Evolutionary conservation across 2,329 filamentous ascomycete genomes (phyloP).

Genomic region (Aspergillus versicolor): DNA sequence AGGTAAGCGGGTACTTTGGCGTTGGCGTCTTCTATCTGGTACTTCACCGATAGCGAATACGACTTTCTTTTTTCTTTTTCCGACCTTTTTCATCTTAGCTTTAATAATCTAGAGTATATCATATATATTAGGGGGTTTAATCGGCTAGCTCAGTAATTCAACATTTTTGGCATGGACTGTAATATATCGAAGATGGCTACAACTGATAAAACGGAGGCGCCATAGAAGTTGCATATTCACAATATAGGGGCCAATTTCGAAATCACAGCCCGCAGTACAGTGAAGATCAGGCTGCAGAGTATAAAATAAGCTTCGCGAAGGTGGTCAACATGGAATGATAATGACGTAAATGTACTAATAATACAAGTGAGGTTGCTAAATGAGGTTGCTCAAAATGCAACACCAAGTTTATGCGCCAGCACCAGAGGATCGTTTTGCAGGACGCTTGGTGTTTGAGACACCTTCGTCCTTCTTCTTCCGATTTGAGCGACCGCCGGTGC

Average conservation of each 20-base stretch:
- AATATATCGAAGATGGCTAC: neutral
- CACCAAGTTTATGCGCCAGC: slow-evolving; percentile 18
- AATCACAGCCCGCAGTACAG: neutral
- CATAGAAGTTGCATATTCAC: neutral
- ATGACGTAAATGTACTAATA: slow-evolving; percentile 2
- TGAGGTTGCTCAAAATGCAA: neutral
- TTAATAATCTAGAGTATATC: neutral
- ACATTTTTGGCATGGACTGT: neutral
- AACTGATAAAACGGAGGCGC: neutral
- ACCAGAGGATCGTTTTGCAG: slow-evolving; percentile 32
- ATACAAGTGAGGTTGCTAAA: slow-evolving; percentile 11
- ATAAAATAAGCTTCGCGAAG: slow-evolving; percentile 5
- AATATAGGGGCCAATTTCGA: neutral
- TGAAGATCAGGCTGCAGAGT: neutral
- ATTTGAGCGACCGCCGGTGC: slow-evolving; percentile 39
- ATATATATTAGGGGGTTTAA: neutral
- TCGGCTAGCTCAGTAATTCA: neutral
- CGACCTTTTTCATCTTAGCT: too few species aligned
- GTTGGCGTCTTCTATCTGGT: neutral
- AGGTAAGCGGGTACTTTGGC: neutral
- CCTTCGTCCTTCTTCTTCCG: slow-evolving; percentile 44
- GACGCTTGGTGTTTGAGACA: slow-evolving; percentile 30
- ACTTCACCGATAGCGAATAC: too few species aligned
- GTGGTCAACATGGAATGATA: slow-evolving; percentile 14
- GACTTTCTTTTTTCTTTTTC: too few species aligned